Base-by-base conservation (phyloP, 2,329 filamentous ascomycete genomes). In the Didymella glomerata region DNA sequence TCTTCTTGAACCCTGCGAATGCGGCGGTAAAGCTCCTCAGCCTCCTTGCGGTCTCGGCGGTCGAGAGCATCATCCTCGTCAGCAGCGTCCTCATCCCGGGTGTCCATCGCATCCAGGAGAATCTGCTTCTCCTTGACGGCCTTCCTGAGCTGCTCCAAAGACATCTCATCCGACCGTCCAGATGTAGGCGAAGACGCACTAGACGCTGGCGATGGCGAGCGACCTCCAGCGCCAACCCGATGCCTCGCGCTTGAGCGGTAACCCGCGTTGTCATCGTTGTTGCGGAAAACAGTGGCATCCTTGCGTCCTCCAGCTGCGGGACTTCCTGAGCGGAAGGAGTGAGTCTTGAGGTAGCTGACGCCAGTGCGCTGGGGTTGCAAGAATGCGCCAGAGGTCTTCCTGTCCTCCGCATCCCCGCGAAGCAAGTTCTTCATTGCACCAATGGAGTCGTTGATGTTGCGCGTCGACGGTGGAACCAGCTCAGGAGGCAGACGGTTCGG, bases 301-400 rank as follows among this genome's bases (percentile, higher is more conserved):
- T 98, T 98, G 48, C 93, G 90, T 36, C 85, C 86, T 44, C 81
- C 81, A 44, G 82, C 82, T 48, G 84, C 79, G 2, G 85, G 84
- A 34, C 83, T 84, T 27, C 84, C 84, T 16, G 87, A 86, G 57
- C 89, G 87, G 83, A 99, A 96, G 0, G 95, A 99, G 68, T 96
- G 94, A 54, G 87, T 93, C 80, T 99, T 99, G 69, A 98, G 85
- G 71, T 98, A 98, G 79, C 94, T 98, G 18, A 99, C 93, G n/a
- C 95, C 95, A 11, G 95, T 98, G 79, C 92, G 93, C 75, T 98
- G 95, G 4, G 95, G 94, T 60, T 98, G 88, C 61, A 99, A 82
- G 68, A 93, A 90, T 9, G 94, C 94, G 3, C 95, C 94, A 1
- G 92, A 92, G 63, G 88, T 90, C 82, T 97, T 97, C 42, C 95